These are phyloP conservation scores for Leishmania guyanensis DNA, from an alignment of 208 protist species.

Conservation along the genomic window DNA sequence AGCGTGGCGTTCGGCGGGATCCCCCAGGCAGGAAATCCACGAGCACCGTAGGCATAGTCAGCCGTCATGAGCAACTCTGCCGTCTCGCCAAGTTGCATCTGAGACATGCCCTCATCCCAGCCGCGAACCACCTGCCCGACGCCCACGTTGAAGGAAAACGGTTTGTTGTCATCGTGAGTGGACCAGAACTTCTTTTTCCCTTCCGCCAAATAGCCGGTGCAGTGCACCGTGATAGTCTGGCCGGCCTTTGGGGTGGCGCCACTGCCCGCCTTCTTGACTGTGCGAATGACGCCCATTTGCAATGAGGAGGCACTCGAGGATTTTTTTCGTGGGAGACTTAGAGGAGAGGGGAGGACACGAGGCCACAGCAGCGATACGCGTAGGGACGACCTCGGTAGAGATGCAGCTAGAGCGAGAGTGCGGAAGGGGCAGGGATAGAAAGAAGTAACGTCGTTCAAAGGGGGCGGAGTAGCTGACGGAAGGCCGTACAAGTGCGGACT, in stretches of 20 bases:
- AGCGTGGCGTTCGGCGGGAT: conserved; percentile 81
- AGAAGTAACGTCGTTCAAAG: neutral
- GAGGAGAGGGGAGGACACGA: neutral
- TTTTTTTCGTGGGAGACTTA: conserved; percentile 9
- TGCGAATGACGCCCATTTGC: conserved; percentile 76
- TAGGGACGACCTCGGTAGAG: too few species aligned
- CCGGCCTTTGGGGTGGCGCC: conserved; percentile 63
- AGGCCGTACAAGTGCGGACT: neutral
- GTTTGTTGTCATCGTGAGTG: conserved; percentile 78
- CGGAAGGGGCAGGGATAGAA: neutral
- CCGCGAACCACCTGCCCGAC: conserved; percentile 94
- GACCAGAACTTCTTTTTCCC: conserved; percentile 91
- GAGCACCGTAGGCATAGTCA: conserved; percentile 86
- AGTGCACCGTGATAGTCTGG: conserved; percentile 86
- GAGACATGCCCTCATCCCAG: conserved; percentile 94
- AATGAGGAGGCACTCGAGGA: conserved; percentile 27
- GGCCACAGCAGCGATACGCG: neutral
- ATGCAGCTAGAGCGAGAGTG: neutral
- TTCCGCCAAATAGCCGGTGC: conserved; percentile 87
- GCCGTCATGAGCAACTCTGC: conserved; percentile 78
- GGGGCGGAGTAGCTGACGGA: neutral
- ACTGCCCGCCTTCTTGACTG: conserved; percentile 63
- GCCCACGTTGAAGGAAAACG: conserved; percentile 93
- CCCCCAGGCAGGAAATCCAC: conserved; percentile 89
- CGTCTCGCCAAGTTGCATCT: conserved; percentile 85